These are phyloP conservation scores for Eucalyptus brandiana DNA, from an alignment of 345 rosid genomes.

Conservation along the genomic window DNA sequence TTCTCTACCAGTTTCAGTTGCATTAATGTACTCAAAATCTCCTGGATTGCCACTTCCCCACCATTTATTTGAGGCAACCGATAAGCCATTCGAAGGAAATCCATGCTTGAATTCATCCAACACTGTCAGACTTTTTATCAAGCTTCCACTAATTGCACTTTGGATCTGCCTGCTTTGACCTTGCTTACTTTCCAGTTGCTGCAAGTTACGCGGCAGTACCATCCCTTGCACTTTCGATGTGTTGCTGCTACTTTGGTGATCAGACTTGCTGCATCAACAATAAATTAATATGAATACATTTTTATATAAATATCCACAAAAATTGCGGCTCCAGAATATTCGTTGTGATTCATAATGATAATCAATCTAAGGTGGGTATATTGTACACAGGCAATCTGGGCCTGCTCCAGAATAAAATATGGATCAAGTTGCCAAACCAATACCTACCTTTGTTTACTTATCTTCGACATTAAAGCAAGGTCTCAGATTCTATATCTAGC, in stretches of 20 bases:
- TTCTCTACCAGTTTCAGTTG: conserved; percentile 10
- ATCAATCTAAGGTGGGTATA: neutral
- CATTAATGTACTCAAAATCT: neutral
- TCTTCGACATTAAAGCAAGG: neutral
- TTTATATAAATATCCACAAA: neutral
- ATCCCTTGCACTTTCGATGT: conserved; percentile 6
- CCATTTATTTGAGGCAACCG: conserved; percentile 44
- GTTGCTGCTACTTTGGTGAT: neutral
- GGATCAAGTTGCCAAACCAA: neutral
- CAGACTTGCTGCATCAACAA: conserved; percentile 11
- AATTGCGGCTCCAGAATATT: neutral
- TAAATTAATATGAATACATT: neutral
- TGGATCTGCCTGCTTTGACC: neutral
- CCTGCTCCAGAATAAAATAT: neutral
- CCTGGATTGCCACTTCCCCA: conserved; percentile 39
- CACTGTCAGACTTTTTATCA: conserved; percentile 13
- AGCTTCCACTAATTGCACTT: conserved; percentile 1
- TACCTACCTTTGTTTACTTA: neutral
- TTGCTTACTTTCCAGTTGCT: conserved; percentile 21
- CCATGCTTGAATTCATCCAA: conserved; percentile 63
- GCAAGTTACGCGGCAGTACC: conserved; percentile 3
- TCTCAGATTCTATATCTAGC: neutral
- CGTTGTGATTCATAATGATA: neutral
- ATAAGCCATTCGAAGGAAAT: conserved; percentile 58
- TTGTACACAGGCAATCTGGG: neutral